phyloP scores from a whole-genome alignment of 345 rosid genomes.

The Eucalyptus pauciflora region DNA sequence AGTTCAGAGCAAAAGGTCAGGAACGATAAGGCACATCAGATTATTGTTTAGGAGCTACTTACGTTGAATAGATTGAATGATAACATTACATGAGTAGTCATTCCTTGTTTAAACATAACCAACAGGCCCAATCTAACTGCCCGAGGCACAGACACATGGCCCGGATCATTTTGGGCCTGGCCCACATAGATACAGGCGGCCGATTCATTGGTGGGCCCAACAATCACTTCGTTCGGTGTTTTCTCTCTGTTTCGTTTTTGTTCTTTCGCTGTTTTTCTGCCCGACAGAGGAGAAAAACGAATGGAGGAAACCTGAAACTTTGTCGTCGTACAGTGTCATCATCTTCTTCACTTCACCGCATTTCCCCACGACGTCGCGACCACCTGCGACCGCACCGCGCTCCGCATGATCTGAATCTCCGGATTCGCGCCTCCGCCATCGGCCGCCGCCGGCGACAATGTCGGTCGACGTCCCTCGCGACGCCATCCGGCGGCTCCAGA shows the following conservation, averaged over 20 bases:
- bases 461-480: conserved; percentile 44
- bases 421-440: background rate
- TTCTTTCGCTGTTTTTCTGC: background rate
- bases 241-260: background rate
- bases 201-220: background rate
- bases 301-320: background rate
- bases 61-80: too few relatives aligned
- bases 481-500: conserved; percentile 38
- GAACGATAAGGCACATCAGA: too few relatives aligned
- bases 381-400: background rate
- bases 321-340: background rate
- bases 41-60: too few relatives aligned
- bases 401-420: background rate
- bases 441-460: conserved; percentile 23
- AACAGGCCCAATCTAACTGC: background rate
- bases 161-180: background rate
- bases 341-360: background rate
- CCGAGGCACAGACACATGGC: background rate
- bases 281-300: background rate
- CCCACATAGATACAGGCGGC: too few relatives aligned
- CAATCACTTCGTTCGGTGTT: background rate
- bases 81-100: too few relatives aligned
- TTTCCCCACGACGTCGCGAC: background rate
- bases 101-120: background rate
- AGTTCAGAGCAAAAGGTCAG: too few relatives aligned